Percentiles rank a stretch among this genome's conserved stretches.
Evolutionary conservation across 2,329 filamentous ascomycete genomes (phyloP).

Genomic region (Penicillium sp.): DNA sequence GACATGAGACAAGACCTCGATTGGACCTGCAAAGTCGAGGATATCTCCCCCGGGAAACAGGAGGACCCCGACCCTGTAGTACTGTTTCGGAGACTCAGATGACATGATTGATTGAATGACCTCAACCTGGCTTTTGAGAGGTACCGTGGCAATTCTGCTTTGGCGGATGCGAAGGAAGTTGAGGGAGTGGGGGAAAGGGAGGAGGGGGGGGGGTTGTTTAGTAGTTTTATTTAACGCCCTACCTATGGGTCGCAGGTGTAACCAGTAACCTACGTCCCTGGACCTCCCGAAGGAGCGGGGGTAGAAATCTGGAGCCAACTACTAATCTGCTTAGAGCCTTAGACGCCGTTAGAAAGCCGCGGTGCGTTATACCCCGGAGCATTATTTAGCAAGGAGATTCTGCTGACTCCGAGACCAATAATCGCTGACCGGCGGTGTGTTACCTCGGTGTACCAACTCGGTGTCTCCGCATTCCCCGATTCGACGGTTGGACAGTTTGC

Average conservation of each 20-base stretch:
- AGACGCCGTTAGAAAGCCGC: not conserved
- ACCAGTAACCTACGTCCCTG: no score
- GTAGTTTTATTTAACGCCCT: no score
- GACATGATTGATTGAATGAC: conserved; percentile 10
- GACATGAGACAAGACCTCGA: conserved; percentile 37
- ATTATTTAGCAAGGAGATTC: conserved; percentile 6
- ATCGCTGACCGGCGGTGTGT: conserved; percentile 12
- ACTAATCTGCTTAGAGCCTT: not conserved
- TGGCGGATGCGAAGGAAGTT: not conserved
- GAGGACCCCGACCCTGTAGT: conserved; percentile 39
- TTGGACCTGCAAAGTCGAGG: conserved; percentile 42
- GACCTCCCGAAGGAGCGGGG: no score
- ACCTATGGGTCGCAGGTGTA: no score
- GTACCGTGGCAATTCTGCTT: not conserved
- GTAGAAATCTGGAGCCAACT: not conserved
- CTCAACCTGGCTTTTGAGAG: not conserved
- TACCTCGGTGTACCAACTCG: not conserved
- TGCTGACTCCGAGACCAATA: conserved; percentile 7
- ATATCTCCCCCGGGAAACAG: conserved; percentile 40
- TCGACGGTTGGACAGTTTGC: not conserved
- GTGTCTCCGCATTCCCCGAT: conserved; percentile 1
- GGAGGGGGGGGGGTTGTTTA: no score
- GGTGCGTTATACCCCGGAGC: conserved; percentile 7
- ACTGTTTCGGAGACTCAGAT: conserved; percentile 8
- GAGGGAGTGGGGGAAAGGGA: no score